Base-by-base conservation (phyloP, 805 yeast species). In the Wickerhamiella sorbophila region DNA sequence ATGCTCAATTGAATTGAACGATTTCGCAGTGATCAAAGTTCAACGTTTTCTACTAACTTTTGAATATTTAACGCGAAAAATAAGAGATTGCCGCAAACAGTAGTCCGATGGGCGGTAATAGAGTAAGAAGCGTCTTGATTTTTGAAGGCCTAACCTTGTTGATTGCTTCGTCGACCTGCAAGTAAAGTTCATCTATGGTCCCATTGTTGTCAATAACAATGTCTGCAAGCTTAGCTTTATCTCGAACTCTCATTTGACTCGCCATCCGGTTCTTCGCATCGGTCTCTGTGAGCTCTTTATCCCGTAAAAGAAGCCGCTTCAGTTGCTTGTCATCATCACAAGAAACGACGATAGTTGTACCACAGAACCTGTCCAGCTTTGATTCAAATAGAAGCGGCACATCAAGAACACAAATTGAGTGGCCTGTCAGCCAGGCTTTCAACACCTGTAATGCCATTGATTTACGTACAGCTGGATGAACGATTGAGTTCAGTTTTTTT, bases 311-410 rank as follows among this genome's bases (percentile, higher is more conserved):
- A 32, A 91, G 66, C 44, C 98, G 66, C 46, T 69, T 61, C 31
- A 79, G 48, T 56, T 91, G 96, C 1, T 59, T 44, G 1, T 70
- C 69, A 17, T 62, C 63, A 10, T 66, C 63, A 48, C 94, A 81
- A 0, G 77, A 59, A 0, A 87, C 84, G 14, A 82, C 77, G 2
- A 88, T 58, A 0, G 78, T 71, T 8, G 65, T 56, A 0, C 91
- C 94, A 56, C 97, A 88, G 19, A 79, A 61, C 36, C 56, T 52
- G 54, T 84, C 76, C 50, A 88, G 64, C 1, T 75, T 73, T 29
- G 85, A 70, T 58, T 91, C 98, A 59, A 83, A 91, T 16, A 91
- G 63, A 31, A 91, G 63, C 1, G 99, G 99, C 2, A 93, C 88
- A 54, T 91, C 99, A 38, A 91, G 60, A 0, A 91, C 62, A 3